phyloP scores from a whole-genome alignment of 352 stramenopile genomes.

The Phytophthora ohioensis region DNA sequence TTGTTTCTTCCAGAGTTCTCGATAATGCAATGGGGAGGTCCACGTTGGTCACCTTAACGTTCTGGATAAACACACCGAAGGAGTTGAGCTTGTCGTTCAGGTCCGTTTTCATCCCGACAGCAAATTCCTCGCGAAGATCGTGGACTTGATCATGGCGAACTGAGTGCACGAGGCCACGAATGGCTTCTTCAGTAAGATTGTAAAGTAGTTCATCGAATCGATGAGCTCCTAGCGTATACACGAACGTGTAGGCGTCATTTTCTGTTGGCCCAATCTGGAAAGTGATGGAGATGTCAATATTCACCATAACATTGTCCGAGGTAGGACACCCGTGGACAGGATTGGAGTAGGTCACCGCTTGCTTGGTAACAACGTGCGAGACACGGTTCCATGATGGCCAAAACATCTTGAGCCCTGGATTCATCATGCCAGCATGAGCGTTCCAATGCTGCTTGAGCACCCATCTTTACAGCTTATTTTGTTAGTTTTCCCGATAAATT shows the following conservation, averaged over 20 bases:
- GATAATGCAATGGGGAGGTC: conserved; percentile 64
- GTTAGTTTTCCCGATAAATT: not conserved
- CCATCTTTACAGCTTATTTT: not conserved
- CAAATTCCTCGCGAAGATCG: conserved; percentile 80
- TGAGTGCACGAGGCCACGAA: conserved; percentile 75
- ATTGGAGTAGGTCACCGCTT: conserved; percentile 78
- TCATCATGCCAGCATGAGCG: conserved; percentile 70
- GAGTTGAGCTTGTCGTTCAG: conserved; percentile 70
- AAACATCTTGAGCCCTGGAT: conserved; percentile 64
- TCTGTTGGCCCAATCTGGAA: conserved; percentile 80
- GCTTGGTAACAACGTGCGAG: conserved; percentile 86
- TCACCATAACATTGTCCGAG: conserved; percentile 84
- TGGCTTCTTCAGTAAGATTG: conserved; percentile 70
- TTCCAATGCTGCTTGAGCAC: conserved; percentile 62
- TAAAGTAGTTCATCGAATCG: conserved; percentile 81
- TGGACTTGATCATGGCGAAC: conserved; percentile 81
- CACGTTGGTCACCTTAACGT: conserved; percentile 87
- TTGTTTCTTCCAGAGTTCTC: conserved; percentile 71
- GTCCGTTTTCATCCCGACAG: conserved; percentile 79
- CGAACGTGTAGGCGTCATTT: conserved; percentile 74
- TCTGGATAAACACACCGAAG: conserved; percentile 77
- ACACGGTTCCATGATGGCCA: conserved; percentile 79
- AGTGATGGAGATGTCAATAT: conserved; percentile 85
- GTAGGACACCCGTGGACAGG: conserved; percentile 72
- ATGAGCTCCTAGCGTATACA: conserved; percentile 80